Percentiles rank a stretch among this genome's conserved stretches.
Evolutionary conservation across 768 basidiomycete genomes (phyloP).

Genomic region (Rickenella mellea): DNA sequence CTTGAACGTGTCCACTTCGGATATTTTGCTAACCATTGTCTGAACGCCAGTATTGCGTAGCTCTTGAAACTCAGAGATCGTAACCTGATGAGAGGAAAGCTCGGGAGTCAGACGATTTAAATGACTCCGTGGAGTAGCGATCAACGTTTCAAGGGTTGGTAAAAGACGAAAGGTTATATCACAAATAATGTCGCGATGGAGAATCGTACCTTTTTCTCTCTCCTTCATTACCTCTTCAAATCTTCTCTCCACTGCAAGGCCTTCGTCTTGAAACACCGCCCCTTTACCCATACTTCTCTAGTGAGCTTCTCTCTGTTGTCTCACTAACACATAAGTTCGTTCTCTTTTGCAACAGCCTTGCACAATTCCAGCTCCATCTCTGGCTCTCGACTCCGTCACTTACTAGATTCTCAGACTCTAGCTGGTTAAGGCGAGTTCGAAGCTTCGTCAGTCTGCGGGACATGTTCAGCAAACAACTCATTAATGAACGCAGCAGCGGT

Average conservation of each 20-base stretch:
- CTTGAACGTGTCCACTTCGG: conserved; percentile 58
- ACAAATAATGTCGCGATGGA: neutral
- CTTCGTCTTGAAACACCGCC: neutral
- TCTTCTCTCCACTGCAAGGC: conserved; percentile 19
- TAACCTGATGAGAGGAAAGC: conserved; percentile 63
- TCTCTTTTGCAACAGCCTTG: conserved; percentile 69
- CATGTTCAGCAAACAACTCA: conserved; percentile 34
- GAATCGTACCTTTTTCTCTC: conserved; percentile 67
- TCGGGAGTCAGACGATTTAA: conserved; percentile 72
- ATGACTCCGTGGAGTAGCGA: conserved; percentile 63
- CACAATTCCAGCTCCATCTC: conserved; percentile 81
- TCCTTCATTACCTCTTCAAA: conserved; percentile 79
- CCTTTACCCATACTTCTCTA: neutral
- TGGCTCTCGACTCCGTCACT: conserved; percentile 75
- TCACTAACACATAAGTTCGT: conserved; percentile 51
- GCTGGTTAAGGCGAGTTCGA: conserved; percentile 57
- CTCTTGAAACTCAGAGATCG: conserved; percentile 56
- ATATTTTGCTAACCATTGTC: conserved; percentile 47
- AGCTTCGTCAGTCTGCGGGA: conserved; percentile 53
- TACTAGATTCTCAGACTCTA: conserved; percentile 78
- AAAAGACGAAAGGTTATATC: conserved; percentile 7
- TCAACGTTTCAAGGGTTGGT: conserved; percentile 72
- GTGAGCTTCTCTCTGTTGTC: conserved; percentile 20
- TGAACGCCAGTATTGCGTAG: conserved; percentile 54
- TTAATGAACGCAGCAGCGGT: conserved; percentile 1